phyloP scores from a whole-genome alignment of 2,329 filamentous ascomycete species.

The Botrytis galanthina region DNA sequence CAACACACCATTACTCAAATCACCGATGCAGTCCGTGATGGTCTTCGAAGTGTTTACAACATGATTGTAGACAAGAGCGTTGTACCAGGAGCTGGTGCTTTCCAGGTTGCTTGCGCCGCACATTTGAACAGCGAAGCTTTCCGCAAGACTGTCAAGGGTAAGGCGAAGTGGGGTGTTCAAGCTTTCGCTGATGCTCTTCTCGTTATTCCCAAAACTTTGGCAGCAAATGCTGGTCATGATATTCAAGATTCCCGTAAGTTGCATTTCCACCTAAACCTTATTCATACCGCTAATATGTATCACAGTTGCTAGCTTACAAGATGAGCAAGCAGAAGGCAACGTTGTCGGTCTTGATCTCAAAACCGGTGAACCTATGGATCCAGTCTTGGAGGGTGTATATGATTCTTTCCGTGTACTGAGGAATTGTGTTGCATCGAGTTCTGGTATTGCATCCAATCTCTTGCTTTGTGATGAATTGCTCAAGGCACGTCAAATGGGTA shows the following conservation, averaged over 20 bases:
- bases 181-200: conserved; percentile 94
- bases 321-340: conserved; percentile 81
- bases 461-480: conserved; percentile 94
- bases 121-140: conserved; percentile 87
- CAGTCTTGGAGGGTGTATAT: conserved; percentile 85
- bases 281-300: conserved; percentile 26
- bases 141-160: conserved; percentile 89
- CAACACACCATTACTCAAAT: conserved; percentile 95
- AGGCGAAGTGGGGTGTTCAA: conserved; percentile 92
- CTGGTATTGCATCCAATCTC: conserved; percentile 92
- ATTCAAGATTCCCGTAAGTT: conserved; percentile 89
- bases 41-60: conserved; percentile 95
- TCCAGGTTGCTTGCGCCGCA: conserved; percentile 88
- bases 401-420: conserved; percentile 94
- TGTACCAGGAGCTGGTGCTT: conserved; percentile 89
- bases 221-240: conserved; percentile 93
- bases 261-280: background rate
- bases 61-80: conserved; percentile 98
- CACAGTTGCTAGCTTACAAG: conserved; percentile 78
- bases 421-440: conserved; percentile 90
- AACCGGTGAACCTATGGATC: conserved; percentile 92
- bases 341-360: conserved; percentile 82
- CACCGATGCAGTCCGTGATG: conserved; percentile 92
- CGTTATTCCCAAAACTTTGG: conserved; percentile 95
- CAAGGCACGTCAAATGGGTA: conserved; percentile 94